phyloP scores from a whole-genome alignment of 148 eudicot genomes.

The Dysphania ambrosioides region DNA sequence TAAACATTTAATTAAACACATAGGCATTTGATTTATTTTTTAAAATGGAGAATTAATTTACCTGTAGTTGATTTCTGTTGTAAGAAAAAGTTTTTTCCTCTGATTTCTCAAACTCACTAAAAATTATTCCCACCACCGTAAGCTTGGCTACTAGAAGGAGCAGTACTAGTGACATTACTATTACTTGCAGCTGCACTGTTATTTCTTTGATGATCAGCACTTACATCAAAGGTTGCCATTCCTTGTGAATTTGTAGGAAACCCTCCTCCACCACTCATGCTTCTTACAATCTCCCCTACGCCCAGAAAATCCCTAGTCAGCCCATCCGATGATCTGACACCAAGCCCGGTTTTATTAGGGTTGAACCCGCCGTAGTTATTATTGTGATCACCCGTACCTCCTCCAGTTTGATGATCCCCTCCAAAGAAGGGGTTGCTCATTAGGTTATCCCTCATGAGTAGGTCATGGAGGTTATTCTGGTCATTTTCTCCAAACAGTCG shows the following conservation, averaged over 20 bases:
- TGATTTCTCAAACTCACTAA: constrained; percentile 13
- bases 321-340: constrained; percentile 34
- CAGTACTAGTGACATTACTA: constrained; percentile 17
- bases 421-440: constrained; percentile 39
- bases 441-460: constrained; percentile 29
- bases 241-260: constrained; percentile 23
- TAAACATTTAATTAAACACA: constrained; percentile 3
- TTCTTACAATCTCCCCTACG: constrained; percentile 57
- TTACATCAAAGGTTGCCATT: constrained; percentile 10
- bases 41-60: constrained; percentile 13
- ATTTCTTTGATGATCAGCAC: constrained; percentile 1
- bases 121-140: constrained; percentile 17
- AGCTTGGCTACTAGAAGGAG: constrained; percentile 10
- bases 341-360: constrained; percentile 23
- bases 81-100: constrained; percentile 8
- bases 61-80: constrained; percentile 35
- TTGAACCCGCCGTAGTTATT: constrained; percentile 25
- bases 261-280: constrained; percentile 44
- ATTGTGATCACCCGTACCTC: neutral
- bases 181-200: constrained; percentile 7
- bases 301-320: constrained; percentile 61
- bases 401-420: constrained; percentile 3
- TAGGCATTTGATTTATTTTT: no score
- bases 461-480: constrained; percentile 38
- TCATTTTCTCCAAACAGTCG: constrained; percentile 36